phyloP scores from a whole-genome alignment of 2,329 filamentous ascomycete species.

The Beauveria scarabaeidicola region DNA sequence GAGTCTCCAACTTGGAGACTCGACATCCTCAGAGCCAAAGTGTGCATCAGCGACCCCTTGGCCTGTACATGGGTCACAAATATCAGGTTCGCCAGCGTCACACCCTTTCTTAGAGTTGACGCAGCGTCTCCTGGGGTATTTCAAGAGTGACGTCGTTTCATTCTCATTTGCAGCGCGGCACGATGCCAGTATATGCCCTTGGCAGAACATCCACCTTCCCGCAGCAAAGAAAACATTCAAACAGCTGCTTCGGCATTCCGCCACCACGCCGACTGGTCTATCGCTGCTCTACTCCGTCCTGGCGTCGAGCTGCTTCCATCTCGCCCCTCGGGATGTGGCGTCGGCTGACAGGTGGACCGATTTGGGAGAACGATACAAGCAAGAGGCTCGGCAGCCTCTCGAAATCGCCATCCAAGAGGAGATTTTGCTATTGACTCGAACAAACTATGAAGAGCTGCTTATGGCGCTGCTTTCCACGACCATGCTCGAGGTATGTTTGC shows the following conservation, averaged over 20 bases:
- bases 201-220: neutral
- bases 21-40: neutral
- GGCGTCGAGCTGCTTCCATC: neutral
- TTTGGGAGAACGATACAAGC: neutral
- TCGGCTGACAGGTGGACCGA: neutral
- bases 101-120: neutral
- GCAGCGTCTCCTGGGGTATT: neutral
- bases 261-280: neutral
- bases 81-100: neutral
- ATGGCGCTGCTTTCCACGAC: slow-evolving; percentile 4
- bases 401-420: slow-evolving; percentile 3
- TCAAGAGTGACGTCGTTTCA: neutral
- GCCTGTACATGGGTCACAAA: neutral
- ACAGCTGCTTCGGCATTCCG: neutral
- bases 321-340: neutral
- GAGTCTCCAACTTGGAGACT: neutral
- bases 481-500: neutral
- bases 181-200: neutral
- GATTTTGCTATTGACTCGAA: neutral
- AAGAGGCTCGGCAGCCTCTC: neutral
- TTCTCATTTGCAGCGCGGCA: neutral
- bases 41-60: neutral
- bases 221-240: neutral
- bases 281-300: neutral
- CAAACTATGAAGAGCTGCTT: neutral